phyloP scores from a whole-genome alignment of 2,329 filamentous ascomycete species.

The Colletotrichum simmondsii region DNA sequence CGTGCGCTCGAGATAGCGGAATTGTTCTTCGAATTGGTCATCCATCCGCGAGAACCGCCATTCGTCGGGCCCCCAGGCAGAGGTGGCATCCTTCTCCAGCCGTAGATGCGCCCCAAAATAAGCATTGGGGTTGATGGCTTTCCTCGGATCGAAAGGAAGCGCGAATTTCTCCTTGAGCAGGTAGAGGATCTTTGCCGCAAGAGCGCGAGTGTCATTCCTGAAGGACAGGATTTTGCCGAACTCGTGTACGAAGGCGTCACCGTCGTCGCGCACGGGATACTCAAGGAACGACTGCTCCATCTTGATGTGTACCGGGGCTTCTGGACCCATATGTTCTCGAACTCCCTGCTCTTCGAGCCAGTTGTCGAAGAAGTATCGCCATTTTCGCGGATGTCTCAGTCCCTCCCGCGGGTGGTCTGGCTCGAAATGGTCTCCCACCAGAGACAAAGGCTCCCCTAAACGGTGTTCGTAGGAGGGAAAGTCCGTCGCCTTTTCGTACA shows the following conservation, averaged over 20 bases:
- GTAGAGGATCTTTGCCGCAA: constrained; percentile 42
- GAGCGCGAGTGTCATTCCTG: constrained; percentile 42
- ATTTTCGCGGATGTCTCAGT: constrained; percentile 38
- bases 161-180: constrained; percentile 36
- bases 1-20: constrained; percentile 38
- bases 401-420: constrained; percentile 41
- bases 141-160: constrained; percentile 39
- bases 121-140: constrained; percentile 38
- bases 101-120: constrained; percentile 46
- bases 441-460: constrained; percentile 31
- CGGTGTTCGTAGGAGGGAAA: constrained; percentile 40
- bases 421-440: constrained; percentile 45
- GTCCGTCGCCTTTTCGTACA: constrained; percentile 42
- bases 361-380: constrained; percentile 42
- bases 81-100: constrained; percentile 44
- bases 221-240: constrained; percentile 48
- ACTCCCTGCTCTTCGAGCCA: constrained; percentile 40
- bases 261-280: constrained; percentile 49
- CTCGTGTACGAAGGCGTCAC: constrained; percentile 44
- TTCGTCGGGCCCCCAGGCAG: constrained; percentile 42
- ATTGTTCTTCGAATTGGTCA: constrained; percentile 45
- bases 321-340: background rate
- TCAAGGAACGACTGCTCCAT: constrained; percentile 48
- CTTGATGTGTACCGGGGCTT: constrained; percentile 40
- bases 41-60: constrained; percentile 44